These are phyloP conservation scores for Saccharomyces kudriavzevii DNA, from an alignment of 805 yeast genomes.

Conservation along the genomic window DNA sequence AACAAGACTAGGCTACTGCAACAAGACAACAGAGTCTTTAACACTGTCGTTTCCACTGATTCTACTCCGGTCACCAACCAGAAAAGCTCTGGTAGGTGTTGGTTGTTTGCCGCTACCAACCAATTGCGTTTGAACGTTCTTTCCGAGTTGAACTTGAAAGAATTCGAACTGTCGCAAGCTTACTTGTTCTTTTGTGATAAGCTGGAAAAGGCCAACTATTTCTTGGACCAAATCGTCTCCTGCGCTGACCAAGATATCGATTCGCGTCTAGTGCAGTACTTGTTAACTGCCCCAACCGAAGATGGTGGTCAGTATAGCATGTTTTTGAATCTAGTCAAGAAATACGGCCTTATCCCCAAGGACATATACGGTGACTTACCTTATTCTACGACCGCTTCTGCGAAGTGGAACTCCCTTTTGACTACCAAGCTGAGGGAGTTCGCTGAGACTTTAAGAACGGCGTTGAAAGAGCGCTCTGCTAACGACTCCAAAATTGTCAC, in stretches of 20 bases:
- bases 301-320: conserved; percentile 90
- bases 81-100: conserved; percentile 71
- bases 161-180: conserved; percentile 69
- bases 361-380: conserved; percentile 64
- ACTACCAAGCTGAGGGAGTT: conserved; percentile 68
- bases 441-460: conserved; percentile 58
- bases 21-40: conserved; percentile 25
- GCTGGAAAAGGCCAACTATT: conserved; percentile 75
- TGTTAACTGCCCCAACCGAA: conserved; percentile 56
- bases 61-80: conserved; percentile 62
- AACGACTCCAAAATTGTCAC: conserved; percentile 36
- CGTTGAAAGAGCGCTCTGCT: conserved; percentile 19
- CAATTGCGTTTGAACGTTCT: conserved; percentile 57
- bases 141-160: conserved; percentile 52
- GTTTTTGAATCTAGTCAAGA: conserved; percentile 67
- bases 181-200: conserved; percentile 80
- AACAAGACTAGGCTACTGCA: conserved; percentile 17
- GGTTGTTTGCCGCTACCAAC: conserved; percentile 82
- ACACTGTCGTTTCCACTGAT: conserved; percentile 37
- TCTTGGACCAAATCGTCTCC: conserved; percentile 66
- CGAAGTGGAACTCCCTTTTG: conserved; percentile 49
- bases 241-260: conserved; percentile 60
- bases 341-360: conserved; percentile 77
- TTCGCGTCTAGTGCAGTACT: conserved; percentile 59
- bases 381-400: conserved; percentile 44